These are phyloP conservation scores for Mucor saturninus DNA, from an alignment of 371 early-diverging fungal species.

Conservation along the genomic window DNA sequence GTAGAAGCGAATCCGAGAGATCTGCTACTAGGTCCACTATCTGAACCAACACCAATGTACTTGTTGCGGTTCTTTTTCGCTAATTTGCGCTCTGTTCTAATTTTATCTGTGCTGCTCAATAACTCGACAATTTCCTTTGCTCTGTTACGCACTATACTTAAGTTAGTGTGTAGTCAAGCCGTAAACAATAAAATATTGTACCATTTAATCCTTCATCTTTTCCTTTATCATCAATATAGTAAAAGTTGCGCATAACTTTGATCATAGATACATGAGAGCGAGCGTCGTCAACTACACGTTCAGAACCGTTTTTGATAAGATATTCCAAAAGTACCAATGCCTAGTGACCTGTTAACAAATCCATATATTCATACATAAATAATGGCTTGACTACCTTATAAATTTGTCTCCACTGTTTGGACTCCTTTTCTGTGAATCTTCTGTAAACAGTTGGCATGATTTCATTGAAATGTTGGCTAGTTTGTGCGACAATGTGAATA, in stretches of 20 bases:
- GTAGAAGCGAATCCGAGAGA: slow-evolving; percentile 15
- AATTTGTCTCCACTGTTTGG: slow-evolving; percentile 89
- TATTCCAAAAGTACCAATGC: slow-evolving; percentile 91
- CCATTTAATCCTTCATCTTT: slow-evolving; percentile 97
- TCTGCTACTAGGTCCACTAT: slow-evolving; percentile 19
- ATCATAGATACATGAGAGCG: slow-evolving; percentile 84
- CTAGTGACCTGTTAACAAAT: slow-evolving; percentile 40
- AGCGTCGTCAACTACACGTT: slow-evolving; percentile 88
- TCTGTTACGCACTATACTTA: slow-evolving; percentile 77
- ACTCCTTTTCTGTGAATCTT: slow-evolving; percentile 84
- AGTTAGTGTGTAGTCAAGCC: not conserved
- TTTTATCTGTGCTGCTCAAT: slow-evolving; percentile 72
- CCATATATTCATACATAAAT: not conserved
- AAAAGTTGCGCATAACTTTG: slow-evolving; percentile 82
- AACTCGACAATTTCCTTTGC: slow-evolving; percentile 90
- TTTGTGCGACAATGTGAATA: not conserved
- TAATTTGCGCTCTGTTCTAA: slow-evolving; percentile 85
- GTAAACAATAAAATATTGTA: slow-evolving; percentile 28
- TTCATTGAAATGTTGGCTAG: slow-evolving; percentile 87
- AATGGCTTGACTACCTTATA: slow-evolving; percentile 75
- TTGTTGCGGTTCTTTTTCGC: slow-evolving; percentile 89
- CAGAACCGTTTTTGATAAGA: slow-evolving; percentile 93
- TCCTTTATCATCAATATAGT: slow-evolving; percentile 88
- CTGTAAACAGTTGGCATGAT: slow-evolving; percentile 92
- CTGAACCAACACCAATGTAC: slow-evolving; percentile 78